Conservation (phyloP, 345 rosid genomes). For the Eucalyptus regnans region DNA sequence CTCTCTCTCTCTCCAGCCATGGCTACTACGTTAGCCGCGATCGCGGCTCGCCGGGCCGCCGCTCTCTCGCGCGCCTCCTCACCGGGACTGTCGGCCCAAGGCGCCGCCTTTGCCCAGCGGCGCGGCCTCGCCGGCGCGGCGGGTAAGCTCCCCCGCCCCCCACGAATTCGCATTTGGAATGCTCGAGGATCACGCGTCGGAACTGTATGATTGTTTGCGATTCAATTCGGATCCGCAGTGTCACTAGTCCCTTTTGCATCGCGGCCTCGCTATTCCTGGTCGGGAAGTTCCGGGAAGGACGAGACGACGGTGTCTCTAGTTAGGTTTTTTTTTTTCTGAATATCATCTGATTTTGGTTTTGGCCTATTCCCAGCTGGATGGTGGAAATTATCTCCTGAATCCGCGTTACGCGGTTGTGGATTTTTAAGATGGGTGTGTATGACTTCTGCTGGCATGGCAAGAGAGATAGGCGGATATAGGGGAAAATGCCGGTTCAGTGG, state of each 20-base stretch:
- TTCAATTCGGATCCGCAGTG: neutral
- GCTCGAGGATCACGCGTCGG: neutral
- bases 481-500: neutral
- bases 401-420: neutral
- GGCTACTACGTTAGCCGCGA: constrained; percentile 33
- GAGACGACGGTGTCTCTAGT: neutral
- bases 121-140: constrained; percentile 84
- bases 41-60: constrained; percentile 37
- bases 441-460: neutral
- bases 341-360: neutral
- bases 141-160: constrained; percentile 17
- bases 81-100: constrained; percentile 2
- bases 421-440: neutral
- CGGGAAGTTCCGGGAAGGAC: neutral
- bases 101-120: constrained; percentile 39
- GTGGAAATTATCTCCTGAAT: neutral
- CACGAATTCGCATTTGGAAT: neutral
- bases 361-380: neutral
- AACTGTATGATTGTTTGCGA: neutral
- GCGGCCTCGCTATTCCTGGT: neutral
- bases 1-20: constrained; percentile 4
- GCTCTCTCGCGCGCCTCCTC: constrained; percentile 18
- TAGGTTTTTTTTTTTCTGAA: neutral
- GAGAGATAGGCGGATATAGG: neutral
- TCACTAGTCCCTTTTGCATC: neutral